phyloP scores from a whole-genome alignment of 2,329 filamentous ascomycete species.

The Thelonectria rubi region DNA sequence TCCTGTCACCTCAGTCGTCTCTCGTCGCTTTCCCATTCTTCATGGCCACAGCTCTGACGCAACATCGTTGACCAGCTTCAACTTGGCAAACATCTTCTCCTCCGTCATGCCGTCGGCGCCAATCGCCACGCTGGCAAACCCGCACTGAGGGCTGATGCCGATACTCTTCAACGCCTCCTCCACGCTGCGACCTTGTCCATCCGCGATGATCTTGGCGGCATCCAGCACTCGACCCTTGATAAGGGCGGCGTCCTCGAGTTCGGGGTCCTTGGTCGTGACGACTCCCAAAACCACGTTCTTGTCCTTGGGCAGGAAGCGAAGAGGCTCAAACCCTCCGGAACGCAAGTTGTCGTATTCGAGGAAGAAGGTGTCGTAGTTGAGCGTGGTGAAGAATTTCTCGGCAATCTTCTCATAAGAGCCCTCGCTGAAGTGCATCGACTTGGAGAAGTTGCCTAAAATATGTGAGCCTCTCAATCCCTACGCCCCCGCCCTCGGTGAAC shows the following conservation, averaged over 20 bases:
- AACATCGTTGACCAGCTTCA: conserved; percentile 72
- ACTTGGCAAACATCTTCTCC: conserved; percentile 75
- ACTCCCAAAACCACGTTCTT: conserved; percentile 71
- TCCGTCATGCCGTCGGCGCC: conserved; percentile 71
- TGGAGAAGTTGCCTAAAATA: conserved; percentile 68
- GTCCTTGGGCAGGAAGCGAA: conserved; percentile 64
- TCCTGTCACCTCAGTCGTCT: neutral
- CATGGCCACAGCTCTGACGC: conserved; percentile 70
- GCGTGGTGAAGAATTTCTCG: conserved; percentile 65
- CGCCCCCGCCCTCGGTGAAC: neutral
- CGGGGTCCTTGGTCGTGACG: conserved; percentile 67
- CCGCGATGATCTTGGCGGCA: conserved; percentile 72
- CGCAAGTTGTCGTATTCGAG: conserved; percentile 68
- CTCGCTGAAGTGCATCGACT: conserved; percentile 70
- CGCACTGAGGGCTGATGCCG: conserved; percentile 75
- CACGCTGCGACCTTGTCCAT: conserved; percentile 68
- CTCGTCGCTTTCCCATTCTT: conserved; percentile 3
- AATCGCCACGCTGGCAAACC: conserved; percentile 74
- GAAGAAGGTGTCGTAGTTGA: conserved; percentile 70
- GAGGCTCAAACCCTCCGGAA: conserved; percentile 69
- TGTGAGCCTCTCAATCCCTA: neutral
- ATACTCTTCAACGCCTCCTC: conserved; percentile 72
- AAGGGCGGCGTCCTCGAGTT: conserved; percentile 63
- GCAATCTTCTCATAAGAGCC: conserved; percentile 72
- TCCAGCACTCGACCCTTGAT: conserved; percentile 63